A percentile compares a stretch with the other conserved stretches of the same genome.
Evolutionary conservation across 108 stramenopile genomes (phyloP).

Genomic region (Pseudonitzschia delicatissima): DNA sequence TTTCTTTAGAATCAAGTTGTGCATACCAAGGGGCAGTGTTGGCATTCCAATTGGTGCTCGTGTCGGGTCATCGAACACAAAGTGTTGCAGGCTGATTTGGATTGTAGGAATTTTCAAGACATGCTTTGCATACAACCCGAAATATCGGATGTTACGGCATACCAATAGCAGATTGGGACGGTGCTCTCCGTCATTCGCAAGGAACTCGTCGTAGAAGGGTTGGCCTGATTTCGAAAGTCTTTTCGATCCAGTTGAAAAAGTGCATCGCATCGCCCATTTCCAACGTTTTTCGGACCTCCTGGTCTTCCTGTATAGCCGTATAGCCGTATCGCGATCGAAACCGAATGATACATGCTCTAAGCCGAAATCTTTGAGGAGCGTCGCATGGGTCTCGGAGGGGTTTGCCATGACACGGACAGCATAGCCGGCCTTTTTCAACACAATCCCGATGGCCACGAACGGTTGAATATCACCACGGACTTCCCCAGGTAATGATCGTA

Average conservation of each 20-base stretch:
- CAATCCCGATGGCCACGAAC: constrained; percentile 22
- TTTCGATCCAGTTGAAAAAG: background rate
- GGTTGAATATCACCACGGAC: constrained; percentile 36
- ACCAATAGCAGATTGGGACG: background rate
- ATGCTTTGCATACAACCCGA: background rate
- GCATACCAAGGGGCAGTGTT: background rate
- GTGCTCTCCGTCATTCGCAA: background rate
- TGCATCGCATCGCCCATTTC: background rate
- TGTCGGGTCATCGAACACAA: background rate
- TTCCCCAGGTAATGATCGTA: constrained; percentile 19
- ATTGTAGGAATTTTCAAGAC: background rate
- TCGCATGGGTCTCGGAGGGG: background rate
- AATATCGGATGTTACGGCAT: background rate
- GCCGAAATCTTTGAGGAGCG: background rate
- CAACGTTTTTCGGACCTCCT: no score
- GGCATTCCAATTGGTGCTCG: background rate
- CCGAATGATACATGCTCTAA: background rate
- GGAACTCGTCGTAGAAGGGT: background rate
- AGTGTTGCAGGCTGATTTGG: background rate
- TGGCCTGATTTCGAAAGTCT: background rate
- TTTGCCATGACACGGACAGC: constrained; percentile 18
- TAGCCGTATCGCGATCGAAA: background rate
- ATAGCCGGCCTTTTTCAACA: constrained; percentile 8
- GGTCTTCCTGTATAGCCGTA: background rate
- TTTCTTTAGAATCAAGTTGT: background rate